Percentiles rank a stretch among this genome's conserved stretches.
Evolutionary conservation across 2,329 filamentous ascomycete species (phyloP).

Genomic region (Neofusicoccum cordaticola): DNA sequence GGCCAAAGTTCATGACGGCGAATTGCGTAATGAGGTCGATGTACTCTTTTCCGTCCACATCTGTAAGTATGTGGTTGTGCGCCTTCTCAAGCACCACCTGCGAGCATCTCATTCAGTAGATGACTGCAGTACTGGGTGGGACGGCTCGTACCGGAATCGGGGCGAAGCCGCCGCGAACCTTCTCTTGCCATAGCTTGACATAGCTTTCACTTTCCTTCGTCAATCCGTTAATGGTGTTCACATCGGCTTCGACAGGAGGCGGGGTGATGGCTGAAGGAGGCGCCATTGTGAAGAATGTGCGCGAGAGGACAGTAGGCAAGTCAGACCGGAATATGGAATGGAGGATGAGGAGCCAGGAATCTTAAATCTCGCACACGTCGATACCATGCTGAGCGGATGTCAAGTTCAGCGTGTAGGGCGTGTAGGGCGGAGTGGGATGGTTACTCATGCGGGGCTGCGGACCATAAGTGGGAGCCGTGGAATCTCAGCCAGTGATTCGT

Average conservation of each 20-base stretch:
- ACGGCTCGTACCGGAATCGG: neutral
- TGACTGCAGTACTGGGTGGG: too few relatives aligned
- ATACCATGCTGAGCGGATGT: too few relatives aligned
- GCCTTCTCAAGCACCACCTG: neutral
- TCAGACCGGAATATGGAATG: too few relatives aligned
- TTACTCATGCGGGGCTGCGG: too few relatives aligned
- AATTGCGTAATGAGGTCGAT: neutral
- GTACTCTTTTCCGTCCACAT: neutral
- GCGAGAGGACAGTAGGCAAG: too few relatives aligned
- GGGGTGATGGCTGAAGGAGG: neutral
- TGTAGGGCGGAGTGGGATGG: too few relatives aligned
- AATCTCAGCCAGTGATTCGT: too few relatives aligned
- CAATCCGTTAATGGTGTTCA: neutral
- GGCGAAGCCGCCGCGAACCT: neutral
- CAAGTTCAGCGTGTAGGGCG: too few relatives aligned
- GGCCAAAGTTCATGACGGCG: neutral
- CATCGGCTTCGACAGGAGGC: neutral
- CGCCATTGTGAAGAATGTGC: neutral
- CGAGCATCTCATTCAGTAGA: too few relatives aligned
- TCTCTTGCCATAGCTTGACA: neutral
- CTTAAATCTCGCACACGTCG: too few relatives aligned
- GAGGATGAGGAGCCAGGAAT: too few relatives aligned
- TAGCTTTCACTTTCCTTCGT: neutral
- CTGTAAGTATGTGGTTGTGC: neutral
- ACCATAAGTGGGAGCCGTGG: too few relatives aligned